phyloP scores from a whole-genome alignment of 202 grass and related monocot species.

The Eragrostis tef region DNA sequence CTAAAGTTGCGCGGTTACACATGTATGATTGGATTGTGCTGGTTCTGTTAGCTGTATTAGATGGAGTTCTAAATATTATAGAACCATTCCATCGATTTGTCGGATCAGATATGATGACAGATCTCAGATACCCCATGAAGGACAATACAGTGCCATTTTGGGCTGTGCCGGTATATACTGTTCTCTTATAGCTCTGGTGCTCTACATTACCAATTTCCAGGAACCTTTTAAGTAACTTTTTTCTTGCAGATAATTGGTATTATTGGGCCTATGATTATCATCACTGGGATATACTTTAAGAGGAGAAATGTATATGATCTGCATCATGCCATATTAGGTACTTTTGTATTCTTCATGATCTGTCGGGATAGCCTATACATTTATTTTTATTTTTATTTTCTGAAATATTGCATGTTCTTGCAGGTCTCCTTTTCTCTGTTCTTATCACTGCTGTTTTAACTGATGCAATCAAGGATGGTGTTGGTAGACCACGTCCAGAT shows the following conservation, averaged over 20 bases:
- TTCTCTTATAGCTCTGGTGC: conserved; percentile 24
- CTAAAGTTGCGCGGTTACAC: conserved; percentile 67
- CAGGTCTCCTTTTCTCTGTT: conserved; percentile 86
- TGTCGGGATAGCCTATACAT: conserved; percentile 6
- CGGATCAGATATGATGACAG: conserved; percentile 80
- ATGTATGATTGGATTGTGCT: conserved; percentile 88
- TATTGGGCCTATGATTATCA: conserved; percentile 68
- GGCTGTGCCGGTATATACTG: conserved; percentile 72
- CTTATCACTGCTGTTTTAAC: conserved; percentile 90
- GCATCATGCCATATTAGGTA: conserved; percentile 88
- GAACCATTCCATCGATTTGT: conserved; percentile 96
- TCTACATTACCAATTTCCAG: conserved; percentile 24
- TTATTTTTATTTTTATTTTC: conserved; percentile 14
- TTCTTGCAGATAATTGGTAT: conserved; percentile 66
- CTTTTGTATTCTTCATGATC: conserved; percentile 5
- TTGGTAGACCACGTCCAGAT: conserved; percentile 85
- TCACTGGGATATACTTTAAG: conserved; percentile 73
- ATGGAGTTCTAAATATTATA: conserved; percentile 79
- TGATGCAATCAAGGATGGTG: conserved; percentile 89
- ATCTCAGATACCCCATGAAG: conserved; percentile 89
- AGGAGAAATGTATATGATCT: conserved; percentile 92
- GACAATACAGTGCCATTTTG: conserved; percentile 91
- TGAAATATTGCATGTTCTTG: conserved; percentile 25
- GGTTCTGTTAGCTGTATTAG: conserved; percentile 58
- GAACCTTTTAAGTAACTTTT: conserved; percentile 12